Base-by-base conservation (phyloP, 31 red algal species). In the Endocladia muricata region DNA sequence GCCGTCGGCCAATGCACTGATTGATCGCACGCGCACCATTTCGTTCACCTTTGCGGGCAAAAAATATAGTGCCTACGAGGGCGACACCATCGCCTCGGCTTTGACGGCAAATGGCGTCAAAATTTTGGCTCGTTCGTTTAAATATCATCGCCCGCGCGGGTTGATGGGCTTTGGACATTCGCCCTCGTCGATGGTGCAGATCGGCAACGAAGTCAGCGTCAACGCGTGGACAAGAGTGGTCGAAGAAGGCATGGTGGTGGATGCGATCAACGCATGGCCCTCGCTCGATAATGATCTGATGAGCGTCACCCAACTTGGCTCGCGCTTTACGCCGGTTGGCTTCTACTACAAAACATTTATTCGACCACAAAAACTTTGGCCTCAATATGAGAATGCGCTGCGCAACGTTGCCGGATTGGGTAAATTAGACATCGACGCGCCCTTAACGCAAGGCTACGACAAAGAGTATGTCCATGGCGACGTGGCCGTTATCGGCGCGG, bases 311-410 rank as follows among this genome's bases (percentile, higher is more conserved):
- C 47, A 52, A n/a, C 47, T 52, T 52, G 47, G n/a, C n/a, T 52
- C 13, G 47, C 47, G 13, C 47, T 52, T 52, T 52, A 15, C 47
- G 13, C 13, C 11, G 47, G 47, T n/a, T 52, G 47, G 47, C 13
- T 52, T 52, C n/a, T 52, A 52, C 47, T 52, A 52, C 47, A 52
- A 52, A 52, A 52, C 47, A 15, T 52, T 52, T 52, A 52, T 52
- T 13, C n/a, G 47, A n/a, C 47, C 47, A 11, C n/a, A 15, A 52
- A 52, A 52, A 52, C 13, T 13, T n/a, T 52, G 47, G 47, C 11
- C n/a, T 13, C 47, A 52, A n/a, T 52, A 52, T n/a, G 47, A 52
- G n/a, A 52, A 52, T 15, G n/a, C n/a, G 13, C 11, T 52, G 13
- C 47, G 47, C n/a, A 52, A 52, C 13, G 47, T n/a, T 52, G 47